Conservation (phyloP, 2,329 filamentous ascomycete species). For the Fusarium subglutinans region DNA sequence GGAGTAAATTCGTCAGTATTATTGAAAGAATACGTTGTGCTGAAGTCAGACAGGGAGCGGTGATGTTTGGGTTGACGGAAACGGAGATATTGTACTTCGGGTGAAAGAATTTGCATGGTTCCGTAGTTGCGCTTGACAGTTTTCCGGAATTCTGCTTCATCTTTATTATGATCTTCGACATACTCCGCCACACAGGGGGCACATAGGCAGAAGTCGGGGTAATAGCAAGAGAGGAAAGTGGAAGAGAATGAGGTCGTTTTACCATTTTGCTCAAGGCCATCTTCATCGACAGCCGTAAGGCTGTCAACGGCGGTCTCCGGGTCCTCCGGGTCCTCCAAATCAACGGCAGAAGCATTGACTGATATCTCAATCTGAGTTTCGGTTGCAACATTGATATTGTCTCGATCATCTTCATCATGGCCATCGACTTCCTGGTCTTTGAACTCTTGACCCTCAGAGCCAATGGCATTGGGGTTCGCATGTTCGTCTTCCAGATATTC, state of each 20-base stretch:
- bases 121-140: constrained; percentile 1
- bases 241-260: constrained; percentile 25
- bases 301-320: constrained; percentile 13
- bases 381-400: neutral
- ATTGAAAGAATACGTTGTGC: constrained; percentile 33
- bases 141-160: constrained; percentile 24
- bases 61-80: constrained; percentile 2
- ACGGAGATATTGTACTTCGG: neutral
- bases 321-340: constrained; percentile 1
- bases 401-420: neutral
- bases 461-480: neutral
- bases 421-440: neutral
- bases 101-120: neutral
- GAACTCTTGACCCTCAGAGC: neutral
- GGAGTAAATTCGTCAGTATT: constrained; percentile 38
- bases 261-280: constrained; percentile 39
- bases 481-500: constrained; percentile 34
- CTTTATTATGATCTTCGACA: constrained; percentile 24
- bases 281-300: constrained; percentile 1
- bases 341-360: neutral
- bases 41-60: constrained; percentile 21
- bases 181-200: constrained; percentile 23
- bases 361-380: constrained; percentile 23
- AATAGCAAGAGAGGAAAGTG: constrained; percentile 23
- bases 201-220: constrained; percentile 35